Base-by-base conservation (phyloP, 805 yeast species). In the Wickerhamiella azymoides region DNA sequence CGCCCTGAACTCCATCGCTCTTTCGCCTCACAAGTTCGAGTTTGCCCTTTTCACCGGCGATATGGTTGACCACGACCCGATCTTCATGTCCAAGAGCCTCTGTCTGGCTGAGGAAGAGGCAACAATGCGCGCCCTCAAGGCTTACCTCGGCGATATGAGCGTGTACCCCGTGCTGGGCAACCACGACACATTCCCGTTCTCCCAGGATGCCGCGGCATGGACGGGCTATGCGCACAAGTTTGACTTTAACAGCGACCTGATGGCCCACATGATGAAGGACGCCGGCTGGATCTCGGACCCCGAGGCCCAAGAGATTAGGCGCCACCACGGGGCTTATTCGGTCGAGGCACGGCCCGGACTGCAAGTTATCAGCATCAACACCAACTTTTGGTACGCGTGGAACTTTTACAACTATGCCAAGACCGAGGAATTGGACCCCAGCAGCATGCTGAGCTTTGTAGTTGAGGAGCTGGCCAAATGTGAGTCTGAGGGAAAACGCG, bases 21-120 rank as follows among this genome's bases (percentile, higher is more conserved):
- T 66, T 16, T 61, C 62, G 49, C 62, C 68, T 32, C 13, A 36
- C 13, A 53, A 64, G 8, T 79, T 71, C 53, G 79, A 77, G 44
- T 79, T 79, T 56, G 70, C 80, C 2, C 60, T 80, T 33, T 80
- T 80, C 66, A 80, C 85, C 4, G 86, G 86, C 47, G 88, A 80
- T 56, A 66, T 79, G 57, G 80, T 79, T 45, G 85, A 80, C 58
- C 88, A 80, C 56, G 75, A 71, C 47, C 55, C 65, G 10, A 66
- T 68, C 40, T 68, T 71, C 54, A 71, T 71, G 40, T 66, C 72
- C 39, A 61, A 57, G 50, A 69, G 74, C 39, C 65, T 68, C 51
- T 72, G 79, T 30, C 60, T 72, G 48, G 59, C 63, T 26, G 76
- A 80, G n/a, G 83, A 79, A 58, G 68, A 66, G 45, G 57, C 60